These are phyloP conservation scores for Fomitopsis serialis DNA, from an alignment of 768 basidiomycete genomes.

Conservation along the genomic window DNA sequence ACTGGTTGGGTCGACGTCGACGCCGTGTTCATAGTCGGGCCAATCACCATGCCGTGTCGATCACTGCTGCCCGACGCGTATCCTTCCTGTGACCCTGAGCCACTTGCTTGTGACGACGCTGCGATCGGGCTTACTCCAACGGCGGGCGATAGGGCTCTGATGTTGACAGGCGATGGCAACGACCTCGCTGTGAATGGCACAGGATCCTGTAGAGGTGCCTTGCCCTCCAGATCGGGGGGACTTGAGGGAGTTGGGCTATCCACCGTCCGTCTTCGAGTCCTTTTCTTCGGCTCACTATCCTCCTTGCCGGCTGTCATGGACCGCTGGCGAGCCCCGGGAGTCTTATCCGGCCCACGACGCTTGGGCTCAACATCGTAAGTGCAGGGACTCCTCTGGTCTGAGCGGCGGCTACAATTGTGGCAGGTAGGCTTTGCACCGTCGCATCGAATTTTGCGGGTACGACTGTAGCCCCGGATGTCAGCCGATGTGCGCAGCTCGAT, in stretches of 20 bases:
- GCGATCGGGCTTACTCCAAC: neutral
- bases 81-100: neutral
- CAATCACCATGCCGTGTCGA: neutral
- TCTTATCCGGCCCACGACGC: constrained; percentile 75
- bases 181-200: neutral
- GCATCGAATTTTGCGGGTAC: constrained; percentile 75
- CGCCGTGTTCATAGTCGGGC: neutral
- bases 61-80: neutral
- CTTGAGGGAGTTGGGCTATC: neutral
- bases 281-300: constrained; percentile 19
- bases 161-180: neutral
- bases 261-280: constrained; percentile 12
- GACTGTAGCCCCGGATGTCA: constrained; percentile 34
- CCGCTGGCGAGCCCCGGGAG: constrained; percentile 74
- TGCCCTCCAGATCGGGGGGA: neutral
- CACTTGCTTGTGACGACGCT: neutral
- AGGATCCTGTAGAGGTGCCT: neutral
- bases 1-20: neutral
- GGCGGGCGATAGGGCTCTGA: neutral
- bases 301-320: constrained; percentile 35
- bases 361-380: constrained; percentile 68
- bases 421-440: constrained; percentile 77
- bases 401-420: constrained; percentile 62
- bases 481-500: neutral
- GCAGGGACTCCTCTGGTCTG: constrained; percentile 38